Base-by-base conservation (phyloP, 805 yeast species). In the Yamadazyma paraphyllophila region DNA sequence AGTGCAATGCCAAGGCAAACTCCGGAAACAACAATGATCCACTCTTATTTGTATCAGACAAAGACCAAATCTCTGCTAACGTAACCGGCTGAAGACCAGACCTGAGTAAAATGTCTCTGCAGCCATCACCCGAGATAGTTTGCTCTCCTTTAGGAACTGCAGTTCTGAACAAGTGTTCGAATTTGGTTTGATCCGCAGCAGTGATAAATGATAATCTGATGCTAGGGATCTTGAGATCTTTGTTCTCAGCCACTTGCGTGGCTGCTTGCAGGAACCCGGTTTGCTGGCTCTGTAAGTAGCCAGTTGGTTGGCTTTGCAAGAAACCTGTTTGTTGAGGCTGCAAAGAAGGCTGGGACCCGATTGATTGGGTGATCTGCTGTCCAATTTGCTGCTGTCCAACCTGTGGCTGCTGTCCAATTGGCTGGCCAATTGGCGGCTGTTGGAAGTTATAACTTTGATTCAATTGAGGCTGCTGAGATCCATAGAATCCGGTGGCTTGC, bases 1-100 rank as follows among this genome's bases (percentile, higher is more conserved):
- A 73, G 63, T 90, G 92, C 74, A 92, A 81, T 13, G 96, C 90
- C 53, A 92, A 73, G 12, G 96, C 96, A 73, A 92, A 92, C 64
- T 92, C 97, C 2, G 98, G 98, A 61, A 91, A 92, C 55, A 92
- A 67, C 49, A 92, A 77, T 45, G 81, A 76, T 1, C 98, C 98
- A 7, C 94, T 83, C 57, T 81, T 85, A 55, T 83, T 86, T 2
- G 96, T 84, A 60, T 92, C 98, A n/a, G 96, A 79, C 47, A 92
- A 71, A 17, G 85, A 82, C 98, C 98, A 92, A 49, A 92, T 85
- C 55, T 81, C 88, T 2, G 92, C 92, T 55, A 92, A 74, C 36
- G 83, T 80, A 20, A 78, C 73, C 2, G 96, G 89, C 35, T 80
- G 72, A 44, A 92, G 72, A 6, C 88, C 88, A 0, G 97, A 90